Evolutionary conservation across 805 yeast species (phyloP).

Genomic region (Lachancea fermentati): DNA sequence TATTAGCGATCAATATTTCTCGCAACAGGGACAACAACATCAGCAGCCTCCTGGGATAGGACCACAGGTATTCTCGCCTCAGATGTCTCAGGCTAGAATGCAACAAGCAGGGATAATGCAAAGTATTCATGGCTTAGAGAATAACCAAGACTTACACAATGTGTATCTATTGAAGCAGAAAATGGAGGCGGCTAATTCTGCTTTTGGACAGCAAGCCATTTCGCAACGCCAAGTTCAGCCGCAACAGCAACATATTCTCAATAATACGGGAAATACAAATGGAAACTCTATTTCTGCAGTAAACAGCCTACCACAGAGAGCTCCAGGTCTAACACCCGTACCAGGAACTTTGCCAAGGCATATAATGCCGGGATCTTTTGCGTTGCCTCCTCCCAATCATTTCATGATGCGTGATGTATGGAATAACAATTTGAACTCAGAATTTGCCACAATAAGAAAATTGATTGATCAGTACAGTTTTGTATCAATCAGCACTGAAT

Average conservation of each 20-base stretch:
- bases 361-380: constrained; percentile 11
- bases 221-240: constrained; percentile 15
- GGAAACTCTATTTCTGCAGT: constrained; percentile 11
- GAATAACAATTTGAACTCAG: constrained; percentile 62
- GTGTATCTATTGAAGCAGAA: constrained; percentile 27
- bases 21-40: constrained; percentile 17
- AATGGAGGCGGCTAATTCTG: constrained; percentile 18
- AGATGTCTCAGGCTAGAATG: constrained; percentile 21
- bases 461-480: constrained; percentile 49
- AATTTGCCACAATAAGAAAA: constrained; percentile 55
- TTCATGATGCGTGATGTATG: constrained; percentile 64
- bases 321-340: constrained; percentile 13
- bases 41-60: constrained; percentile 25
- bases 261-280: constrained; percentile 8
- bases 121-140: constrained; percentile 13
- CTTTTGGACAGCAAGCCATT: constrained; percentile 15
- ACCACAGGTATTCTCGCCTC: constrained; percentile 28
- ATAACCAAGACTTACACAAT: constrained; percentile 18
- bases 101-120: constrained; percentile 17
- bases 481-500: constrained; percentile 79
- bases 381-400: constrained; percentile 30
- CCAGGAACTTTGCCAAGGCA: constrained; percentile 9
- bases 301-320: constrained; percentile 20
- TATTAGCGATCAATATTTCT: constrained; percentile 26
- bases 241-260: constrained; percentile 12